Conservation (phyloP, 108 stramenopile species). For the Pseudonitzschia multistriata region DNA sequence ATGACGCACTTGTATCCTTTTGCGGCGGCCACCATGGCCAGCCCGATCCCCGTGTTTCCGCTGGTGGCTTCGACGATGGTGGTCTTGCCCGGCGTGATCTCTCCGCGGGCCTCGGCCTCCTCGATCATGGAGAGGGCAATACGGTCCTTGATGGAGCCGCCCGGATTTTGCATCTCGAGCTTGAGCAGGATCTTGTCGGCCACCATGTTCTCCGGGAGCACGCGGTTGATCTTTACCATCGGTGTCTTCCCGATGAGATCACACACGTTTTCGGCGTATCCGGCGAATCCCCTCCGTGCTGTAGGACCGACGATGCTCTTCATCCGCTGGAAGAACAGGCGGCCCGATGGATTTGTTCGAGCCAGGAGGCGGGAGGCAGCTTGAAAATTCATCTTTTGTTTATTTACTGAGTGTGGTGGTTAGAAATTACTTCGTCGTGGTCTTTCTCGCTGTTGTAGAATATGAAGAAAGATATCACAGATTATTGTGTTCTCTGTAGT, state of each 20-base stretch:
- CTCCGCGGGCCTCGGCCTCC: conserved; percentile 62
- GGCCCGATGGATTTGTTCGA: no score
- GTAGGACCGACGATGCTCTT: no score
- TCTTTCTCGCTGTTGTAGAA: no score
- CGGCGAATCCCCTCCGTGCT: no score
- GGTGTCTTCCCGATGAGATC: conserved; percentile 43
- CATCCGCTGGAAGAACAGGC: no score
- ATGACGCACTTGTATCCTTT: conserved; percentile 76
- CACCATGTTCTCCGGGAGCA: conserved; percentile 29
- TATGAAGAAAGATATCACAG: no score
- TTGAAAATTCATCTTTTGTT: no score
- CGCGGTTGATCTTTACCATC: conserved; percentile 29
- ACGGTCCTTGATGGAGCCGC: conserved; percentile 93
- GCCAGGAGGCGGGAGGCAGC: no score
- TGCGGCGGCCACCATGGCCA: conserved; percentile 38
- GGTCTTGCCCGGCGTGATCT: conserved; percentile 42
- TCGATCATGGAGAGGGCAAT: conserved; percentile 87
- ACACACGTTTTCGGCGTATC: no score
- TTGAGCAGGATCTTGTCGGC: conserved; percentile 64
- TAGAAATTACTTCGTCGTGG: no score
- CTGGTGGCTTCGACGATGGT: conserved; percentile 82
- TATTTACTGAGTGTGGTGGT: no score
- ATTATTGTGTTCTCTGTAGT: no score
- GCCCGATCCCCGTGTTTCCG: conserved; percentile 90
- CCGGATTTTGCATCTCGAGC: conserved; percentile 82